These are phyloP conservation scores for Hericium coralloides DNA, from an alignment of 768 basidiomycete species.

Conservation along the genomic window DNA sequence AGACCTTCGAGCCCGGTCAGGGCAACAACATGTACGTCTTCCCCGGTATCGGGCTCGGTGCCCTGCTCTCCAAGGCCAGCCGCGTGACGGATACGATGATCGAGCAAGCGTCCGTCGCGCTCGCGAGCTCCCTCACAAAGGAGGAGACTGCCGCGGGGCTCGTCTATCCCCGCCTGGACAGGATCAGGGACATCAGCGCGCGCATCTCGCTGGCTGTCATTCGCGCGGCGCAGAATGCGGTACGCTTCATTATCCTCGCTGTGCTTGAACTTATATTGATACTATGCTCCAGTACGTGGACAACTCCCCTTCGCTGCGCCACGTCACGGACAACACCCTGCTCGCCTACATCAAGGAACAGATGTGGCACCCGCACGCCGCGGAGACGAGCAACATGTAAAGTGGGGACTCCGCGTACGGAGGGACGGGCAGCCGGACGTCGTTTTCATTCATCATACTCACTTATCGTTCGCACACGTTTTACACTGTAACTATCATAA, in stretches of 20 bases:
- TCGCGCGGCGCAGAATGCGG: constrained; percentile 69
- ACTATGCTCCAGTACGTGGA: constrained; percentile 15
- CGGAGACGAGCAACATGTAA: too few species aligned
- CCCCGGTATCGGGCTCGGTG: constrained; percentile 69
- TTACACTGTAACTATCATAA: too few species aligned
- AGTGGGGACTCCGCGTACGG: too few species aligned
- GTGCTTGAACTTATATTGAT: background rate
- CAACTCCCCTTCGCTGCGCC: constrained; percentile 34
- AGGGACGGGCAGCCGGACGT: too few species aligned
- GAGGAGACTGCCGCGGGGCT: constrained; percentile 62
- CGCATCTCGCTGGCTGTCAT: constrained; percentile 69
- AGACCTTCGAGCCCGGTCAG: constrained; percentile 69
- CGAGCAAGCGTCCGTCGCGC: constrained; percentile 75
- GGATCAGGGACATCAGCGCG: constrained; percentile 80
- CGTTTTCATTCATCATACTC: too few species aligned
- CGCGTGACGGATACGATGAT: constrained; percentile 83
- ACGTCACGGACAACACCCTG: constrained; percentile 48
- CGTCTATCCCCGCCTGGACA: constrained; percentile 76
- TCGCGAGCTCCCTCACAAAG: constrained; percentile 60
- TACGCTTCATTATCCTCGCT: constrained; percentile 24
- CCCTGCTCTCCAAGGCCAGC: constrained; percentile 62
- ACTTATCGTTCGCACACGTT: too few species aligned
- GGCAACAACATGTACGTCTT: constrained; percentile 94
- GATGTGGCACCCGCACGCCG: constrained; percentile 59
- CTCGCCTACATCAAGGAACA: constrained; percentile 44